A percentile compares a stretch with the other conserved stretches of the same genome.
phyloP scores from a whole-genome alignment of 176 grass and related monocot genomes.

The Elaeis guineensis region DNA sequence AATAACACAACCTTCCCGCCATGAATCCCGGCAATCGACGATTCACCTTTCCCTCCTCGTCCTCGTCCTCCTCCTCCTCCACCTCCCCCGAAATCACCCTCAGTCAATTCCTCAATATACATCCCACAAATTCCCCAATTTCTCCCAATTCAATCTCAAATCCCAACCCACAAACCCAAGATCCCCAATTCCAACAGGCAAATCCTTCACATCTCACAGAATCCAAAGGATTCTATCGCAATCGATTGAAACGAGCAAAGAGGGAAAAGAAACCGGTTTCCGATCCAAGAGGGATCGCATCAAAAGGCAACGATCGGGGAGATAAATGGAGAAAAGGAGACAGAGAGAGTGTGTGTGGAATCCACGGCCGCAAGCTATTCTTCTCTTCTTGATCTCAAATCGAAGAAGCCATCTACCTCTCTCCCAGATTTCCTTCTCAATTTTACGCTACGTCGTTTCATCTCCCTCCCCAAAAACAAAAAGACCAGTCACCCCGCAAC shows the following conservation, averaged over 20 bases:
- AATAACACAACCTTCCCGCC: slow-evolving; percentile 25
- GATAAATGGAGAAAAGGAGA: too few relatives aligned
- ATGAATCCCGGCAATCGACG: background rate
- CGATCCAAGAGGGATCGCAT: background rate
- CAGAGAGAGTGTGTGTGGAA: too few relatives aligned
- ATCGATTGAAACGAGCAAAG: background rate
- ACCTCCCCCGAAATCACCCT: background rate
- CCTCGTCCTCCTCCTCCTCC: slow-evolving; percentile 2
- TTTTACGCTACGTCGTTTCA: slow-evolving; percentile 9
- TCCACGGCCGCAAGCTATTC: slow-evolving; percentile 10
- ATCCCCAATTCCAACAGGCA: too few relatives aligned
- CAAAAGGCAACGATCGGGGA: too few relatives aligned
- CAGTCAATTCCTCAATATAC: slow-evolving; percentile 60
- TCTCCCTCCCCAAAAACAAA: too few relatives aligned
- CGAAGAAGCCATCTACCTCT: background rate
- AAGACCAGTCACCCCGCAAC: too few relatives aligned
- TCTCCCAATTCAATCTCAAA: background rate
- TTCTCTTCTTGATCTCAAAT: background rate
- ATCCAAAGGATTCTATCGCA: too few relatives aligned
- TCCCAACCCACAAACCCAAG: too few relatives aligned
- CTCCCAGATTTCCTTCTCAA: too few relatives aligned
- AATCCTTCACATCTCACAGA: too few relatives aligned
- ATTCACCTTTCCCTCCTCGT: background rate
- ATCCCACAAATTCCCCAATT: slow-evolving; percentile 28
- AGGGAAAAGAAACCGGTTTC: slow-evolving; percentile 7